Base-by-base conservation (phyloP, 106 monocot species). In the Alisma plantagoaquatica region DNA sequence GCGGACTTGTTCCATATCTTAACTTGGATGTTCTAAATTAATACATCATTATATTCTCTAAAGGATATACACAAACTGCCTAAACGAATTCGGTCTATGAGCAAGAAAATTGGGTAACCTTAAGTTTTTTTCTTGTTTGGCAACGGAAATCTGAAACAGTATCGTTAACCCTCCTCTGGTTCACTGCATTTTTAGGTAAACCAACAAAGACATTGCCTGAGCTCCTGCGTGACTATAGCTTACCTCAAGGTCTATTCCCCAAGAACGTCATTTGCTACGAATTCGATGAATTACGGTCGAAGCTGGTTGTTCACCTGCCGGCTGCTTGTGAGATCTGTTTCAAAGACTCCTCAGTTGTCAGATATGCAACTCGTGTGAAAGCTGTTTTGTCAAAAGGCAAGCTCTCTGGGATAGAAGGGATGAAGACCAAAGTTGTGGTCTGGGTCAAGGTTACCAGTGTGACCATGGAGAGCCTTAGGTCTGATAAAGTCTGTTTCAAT, bases 401-500 rank as follows among this genome's bases (percentile, higher is more conserved):
- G 76, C 84, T 98, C 43, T 64, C 84, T 0, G 70, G 55, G 2
- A 74, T 98, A 10, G 96, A 98, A 63, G 96, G 96, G 41, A 85
- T 98, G 96, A 98, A 98, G 74, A 89, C 96, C 4, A 98, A 88
- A 26, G 54, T 81, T 18, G 27, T 98, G 20, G 84, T 98, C n/a
- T 98, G 96, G 96, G 89, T 98, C 41, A 84, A 76, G 57, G 89
- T 98, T 9, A 81, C 88, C 8, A 72, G 82, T 29, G 54, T 98
- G 2, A 42, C 58, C 7, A 51, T 98, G 7, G 96, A 98, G 50
- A 82, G 78, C 69, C 78, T 70, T 54, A 89, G 70, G 51, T 89
- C 81, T 3, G 96, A 85, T 51, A 98, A 98, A 71, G 51, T 98
- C 23, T 73, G 77, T 51, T 89, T 98, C 74, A 74, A 70, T 4